Percentiles rank a stretch among this genome's conserved stretches.
Evolutionary conservation across 441 rosid genomes (phyloP).

Genomic region (Capsella rubella): DNA sequence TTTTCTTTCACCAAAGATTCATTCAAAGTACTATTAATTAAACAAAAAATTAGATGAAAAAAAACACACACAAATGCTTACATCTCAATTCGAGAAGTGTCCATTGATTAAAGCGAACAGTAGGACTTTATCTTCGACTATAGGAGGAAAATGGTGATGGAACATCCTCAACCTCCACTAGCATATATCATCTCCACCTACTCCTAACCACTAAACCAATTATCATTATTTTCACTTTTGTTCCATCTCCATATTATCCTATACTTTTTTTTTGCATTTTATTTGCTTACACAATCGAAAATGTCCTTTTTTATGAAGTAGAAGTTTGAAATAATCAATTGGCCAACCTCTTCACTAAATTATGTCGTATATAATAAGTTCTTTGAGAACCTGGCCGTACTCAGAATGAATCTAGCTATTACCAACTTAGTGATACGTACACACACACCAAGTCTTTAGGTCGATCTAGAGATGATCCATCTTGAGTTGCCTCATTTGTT

Average conservation of each 20-base stretch:
- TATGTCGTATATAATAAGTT: conserved; percentile 3
- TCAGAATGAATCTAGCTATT: conserved; percentile 23
- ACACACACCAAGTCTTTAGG: conserved; percentile 20
- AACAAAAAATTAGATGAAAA: no score
- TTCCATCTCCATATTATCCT: conserved; percentile 10
- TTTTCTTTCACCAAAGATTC: no score
- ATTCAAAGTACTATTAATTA: no score
- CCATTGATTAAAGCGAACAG: conserved; percentile 43
- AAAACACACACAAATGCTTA: not conserved
- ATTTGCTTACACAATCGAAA: no score
- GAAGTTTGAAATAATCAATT: not conserved
- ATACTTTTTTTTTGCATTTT: not conserved
- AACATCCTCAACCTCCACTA: conserved; percentile 46
- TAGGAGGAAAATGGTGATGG: conserved; percentile 38
- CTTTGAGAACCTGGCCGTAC: not conserved
- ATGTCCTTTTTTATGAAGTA: no score
- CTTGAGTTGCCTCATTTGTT: conserved; percentile 14
- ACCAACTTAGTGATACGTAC: conserved; percentile 1
- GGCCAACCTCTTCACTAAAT: conserved; percentile 11
- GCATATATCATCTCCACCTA: conserved; percentile 43
- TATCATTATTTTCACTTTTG: conserved; percentile 4
- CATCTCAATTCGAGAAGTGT: conserved; percentile 12
- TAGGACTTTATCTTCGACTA: conserved; percentile 33
- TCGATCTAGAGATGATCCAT: conserved; percentile 30
- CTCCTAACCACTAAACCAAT: conserved; percentile 46